These are phyloP conservation scores for Lachnum nothofagi DNA, from an alignment of 2,329 filamentous ascomycete species.

Conservation along the genomic window DNA sequence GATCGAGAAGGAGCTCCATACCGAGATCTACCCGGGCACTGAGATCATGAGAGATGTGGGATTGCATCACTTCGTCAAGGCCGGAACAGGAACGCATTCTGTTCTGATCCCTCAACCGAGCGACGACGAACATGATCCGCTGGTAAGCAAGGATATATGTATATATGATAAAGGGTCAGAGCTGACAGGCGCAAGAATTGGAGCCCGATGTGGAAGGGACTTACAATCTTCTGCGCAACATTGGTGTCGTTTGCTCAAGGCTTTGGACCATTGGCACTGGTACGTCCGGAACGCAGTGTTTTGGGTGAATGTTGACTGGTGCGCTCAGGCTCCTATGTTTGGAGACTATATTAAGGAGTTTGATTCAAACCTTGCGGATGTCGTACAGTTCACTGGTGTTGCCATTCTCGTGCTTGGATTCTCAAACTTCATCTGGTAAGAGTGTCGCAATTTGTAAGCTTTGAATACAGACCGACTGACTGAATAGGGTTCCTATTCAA, in stretches of 20 bases:
- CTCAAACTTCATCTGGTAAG: conserved; percentile 47
- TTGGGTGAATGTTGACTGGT: neutral
- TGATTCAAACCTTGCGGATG: conserved; percentile 46
- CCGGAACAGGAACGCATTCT: conserved; percentile 37
- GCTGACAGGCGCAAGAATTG: conserved; percentile 34
- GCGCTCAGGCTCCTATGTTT: conserved; percentile 47
- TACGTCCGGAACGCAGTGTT: conserved; percentile 1
- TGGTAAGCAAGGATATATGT: conserved; percentile 24
- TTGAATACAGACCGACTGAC: neutral
- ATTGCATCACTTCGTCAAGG: conserved; percentile 59
- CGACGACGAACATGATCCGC: conserved; percentile 44
- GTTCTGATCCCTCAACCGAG: conserved; percentile 46
- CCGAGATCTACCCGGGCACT: conserved; percentile 30
- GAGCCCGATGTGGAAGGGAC: conserved; percentile 43
- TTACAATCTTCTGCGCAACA: conserved; percentile 31
- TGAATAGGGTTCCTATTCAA: conserved; percentile 41
- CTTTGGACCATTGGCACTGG: conserved; percentile 40
- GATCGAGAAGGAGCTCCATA: conserved; percentile 31
- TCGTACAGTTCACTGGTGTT: conserved; percentile 45
- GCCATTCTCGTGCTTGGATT: conserved; percentile 45
- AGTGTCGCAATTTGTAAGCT: neutral
- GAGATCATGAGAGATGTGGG: conserved; percentile 50
- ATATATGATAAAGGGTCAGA: neutral
- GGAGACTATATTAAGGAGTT: conserved; percentile 52
- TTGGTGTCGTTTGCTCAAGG: conserved; percentile 40